These are phyloP conservation scores for Lippia alba DNA, from an alignment of 305 asterid genomes.

Conservation along the genomic window DNA sequence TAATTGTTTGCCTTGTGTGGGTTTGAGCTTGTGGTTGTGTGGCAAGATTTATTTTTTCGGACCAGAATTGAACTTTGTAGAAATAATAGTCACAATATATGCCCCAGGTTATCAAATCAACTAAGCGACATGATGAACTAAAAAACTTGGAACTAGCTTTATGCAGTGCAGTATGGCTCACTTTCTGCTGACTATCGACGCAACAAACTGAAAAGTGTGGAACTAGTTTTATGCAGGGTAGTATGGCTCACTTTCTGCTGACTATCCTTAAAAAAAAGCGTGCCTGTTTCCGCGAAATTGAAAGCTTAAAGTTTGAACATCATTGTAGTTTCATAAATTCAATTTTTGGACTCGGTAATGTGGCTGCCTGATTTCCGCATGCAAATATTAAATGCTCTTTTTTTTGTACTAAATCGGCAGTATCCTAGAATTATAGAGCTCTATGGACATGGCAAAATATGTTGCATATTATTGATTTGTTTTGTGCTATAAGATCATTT, in stretches of 20 bases:
- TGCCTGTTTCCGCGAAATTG: not conserved
- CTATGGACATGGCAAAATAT: not conserved
- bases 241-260: slow-evolving; percentile 17
- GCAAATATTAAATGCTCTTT: slow-evolving; percentile 7
- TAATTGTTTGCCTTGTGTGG: slow-evolving; percentile 1
- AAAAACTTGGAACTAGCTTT: slow-evolving; percentile 7
- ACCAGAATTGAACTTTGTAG: slow-evolving; percentile 15
- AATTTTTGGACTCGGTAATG: slow-evolving; percentile 19
- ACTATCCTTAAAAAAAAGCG: not conserved
- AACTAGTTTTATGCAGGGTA: slow-evolving; percentile 8
- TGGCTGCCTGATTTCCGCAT: slow-evolving; percentile 8
- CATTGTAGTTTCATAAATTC: slow-evolving; percentile 12
- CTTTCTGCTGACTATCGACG: slow-evolving; percentile 17
- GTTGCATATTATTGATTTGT: slow-evolving; percentile 1
- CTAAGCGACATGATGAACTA: not conserved
- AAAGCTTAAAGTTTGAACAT: not conserved
- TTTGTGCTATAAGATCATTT: not conserved
- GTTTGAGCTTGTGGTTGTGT: slow-evolving; percentile 19
- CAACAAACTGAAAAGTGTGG: slow-evolving; percentile 1
- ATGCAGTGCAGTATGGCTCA: slow-evolving; percentile 8
- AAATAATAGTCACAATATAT: not conserved
- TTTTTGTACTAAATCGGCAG: not conserved
- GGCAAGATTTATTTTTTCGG: slow-evolving; percentile 5
- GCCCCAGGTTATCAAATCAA: not conserved
- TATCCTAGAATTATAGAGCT: not conserved